Evolutionary conservation across 2,329 filamentous ascomycete species (phyloP).

Genomic region (Curvularia spicifera): DNA sequence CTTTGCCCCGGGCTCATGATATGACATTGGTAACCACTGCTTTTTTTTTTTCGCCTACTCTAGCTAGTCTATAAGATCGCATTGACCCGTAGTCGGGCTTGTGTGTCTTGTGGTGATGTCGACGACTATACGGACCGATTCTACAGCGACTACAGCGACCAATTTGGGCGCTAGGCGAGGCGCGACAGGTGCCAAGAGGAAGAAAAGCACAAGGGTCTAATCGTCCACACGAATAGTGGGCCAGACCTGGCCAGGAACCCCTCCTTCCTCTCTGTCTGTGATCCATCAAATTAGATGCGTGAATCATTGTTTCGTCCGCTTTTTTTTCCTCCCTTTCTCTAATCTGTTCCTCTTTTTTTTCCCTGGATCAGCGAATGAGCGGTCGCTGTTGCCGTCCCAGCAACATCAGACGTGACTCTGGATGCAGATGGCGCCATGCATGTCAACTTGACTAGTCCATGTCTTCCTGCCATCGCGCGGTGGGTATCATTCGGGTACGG

Average conservation of each 20-base stretch:
- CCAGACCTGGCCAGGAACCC: background rate
- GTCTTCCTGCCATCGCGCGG: constrained; percentile 34
- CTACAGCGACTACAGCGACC: background rate
- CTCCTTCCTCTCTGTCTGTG: background rate
- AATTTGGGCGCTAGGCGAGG: background rate
- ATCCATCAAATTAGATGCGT: background rate
- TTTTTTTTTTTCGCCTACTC: background rate
- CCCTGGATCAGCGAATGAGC: background rate
- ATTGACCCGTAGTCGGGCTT: background rate
- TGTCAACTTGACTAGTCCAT: constrained; percentile 29
- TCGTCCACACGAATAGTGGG: background rate
- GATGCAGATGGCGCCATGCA: constrained; percentile 33
- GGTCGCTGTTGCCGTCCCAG: constrained; percentile 4
- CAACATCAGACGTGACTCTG: constrained; percentile 15
- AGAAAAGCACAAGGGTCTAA: background rate
- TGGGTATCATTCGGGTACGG: background rate
- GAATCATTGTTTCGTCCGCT: background rate
- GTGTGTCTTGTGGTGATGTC: background rate
- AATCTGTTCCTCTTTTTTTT: background rate
- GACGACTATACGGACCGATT: background rate
- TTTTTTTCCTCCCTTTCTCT: background rate
- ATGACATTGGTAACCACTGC: background rate
- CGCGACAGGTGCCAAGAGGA: background rate
- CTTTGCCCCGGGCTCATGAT: background rate
- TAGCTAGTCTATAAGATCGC: background rate